Base-by-base conservation (phyloP, 768 basidiomycete species). In the Agrocybe pediades region DNA sequence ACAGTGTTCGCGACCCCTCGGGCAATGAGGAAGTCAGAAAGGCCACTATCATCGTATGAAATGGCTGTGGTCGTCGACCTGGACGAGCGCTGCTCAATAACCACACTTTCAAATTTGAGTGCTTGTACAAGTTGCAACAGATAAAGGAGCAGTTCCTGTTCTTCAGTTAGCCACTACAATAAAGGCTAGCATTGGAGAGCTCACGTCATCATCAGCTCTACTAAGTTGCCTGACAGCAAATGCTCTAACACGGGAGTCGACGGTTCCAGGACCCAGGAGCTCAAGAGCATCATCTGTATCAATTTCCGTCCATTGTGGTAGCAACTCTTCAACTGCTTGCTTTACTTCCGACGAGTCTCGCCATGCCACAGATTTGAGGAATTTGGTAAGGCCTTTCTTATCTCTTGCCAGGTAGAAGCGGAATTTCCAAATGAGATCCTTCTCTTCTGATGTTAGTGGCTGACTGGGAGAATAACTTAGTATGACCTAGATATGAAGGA, bases 361-460 rank as follows among this genome's bases (percentile, higher is more conserved):
- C 97, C 97, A 98, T 17, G 95, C 94, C 30, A 99, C 97, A 25
- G 93, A 94, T 69, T 93, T 98, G 49, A 99, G 80, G 72, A 99
- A 99, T 68, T 99, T 99, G 27, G 96, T 98, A 36, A 98, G 79
- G 2, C 95, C 95, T 9, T 91, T 86, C 71, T 93, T 95, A 68
- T 95, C 92, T 27, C 94, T 77, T 2, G 88, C 85, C 9, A 99
- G 85, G 60, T 97, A 98, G 73, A 98, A 99, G n/a, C 97, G 84
- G 79, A 96, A 99, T 68, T 96, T 95, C 97, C 97, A 99, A 33
- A 98, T 87, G 39, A 95, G 75, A 61, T 98, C 96, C 65, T 96
- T 97, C 72, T 98, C 96, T 63, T 95, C 91, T 0, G 93, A 86
- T 3, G 84, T 90, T 7, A 99, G 77, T 9, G 82, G 79, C 54